Evolutionary conservation across 1,284 basidiomycete species (phyloP).

Genomic region (Abortiporus biennis): DNA sequence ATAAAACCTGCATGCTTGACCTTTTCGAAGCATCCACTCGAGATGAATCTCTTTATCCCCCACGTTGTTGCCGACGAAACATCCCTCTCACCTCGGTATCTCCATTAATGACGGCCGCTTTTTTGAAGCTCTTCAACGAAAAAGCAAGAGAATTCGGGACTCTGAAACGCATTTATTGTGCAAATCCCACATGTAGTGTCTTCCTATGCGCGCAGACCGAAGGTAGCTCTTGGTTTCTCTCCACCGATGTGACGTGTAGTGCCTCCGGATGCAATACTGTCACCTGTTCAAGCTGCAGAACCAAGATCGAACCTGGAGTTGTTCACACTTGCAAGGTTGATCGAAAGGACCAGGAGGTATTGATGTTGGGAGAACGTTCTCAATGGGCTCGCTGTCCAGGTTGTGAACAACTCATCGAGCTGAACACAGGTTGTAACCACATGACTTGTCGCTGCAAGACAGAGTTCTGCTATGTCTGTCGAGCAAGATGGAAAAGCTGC

Average conservation of each 20-base stretch:
- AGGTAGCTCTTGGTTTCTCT: constrained; percentile 9
- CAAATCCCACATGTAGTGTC: constrained; percentile 29
- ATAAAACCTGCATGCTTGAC: constrained; percentile 29
- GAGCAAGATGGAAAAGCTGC: constrained; percentile 35
- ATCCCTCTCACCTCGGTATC: constrained; percentile 26
- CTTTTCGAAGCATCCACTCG: constrained; percentile 31
- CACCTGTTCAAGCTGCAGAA: constrained; percentile 32
- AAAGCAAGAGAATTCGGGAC: constrained; percentile 31
- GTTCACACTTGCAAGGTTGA: constrained; percentile 23
- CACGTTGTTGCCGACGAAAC: constrained; percentile 33
- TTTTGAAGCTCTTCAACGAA: constrained; percentile 21
- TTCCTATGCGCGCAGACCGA: constrained; percentile 33
- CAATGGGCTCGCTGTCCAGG: constrained; percentile 40
- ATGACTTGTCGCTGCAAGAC: constrained; percentile 41
- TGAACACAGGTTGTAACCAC: constrained; percentile 35
- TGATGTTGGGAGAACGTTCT: constrained; percentile 24
- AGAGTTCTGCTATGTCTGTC: constrained; percentile 41
- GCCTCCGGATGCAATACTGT: constrained; percentile 20
- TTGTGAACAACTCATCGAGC: constrained; percentile 36
- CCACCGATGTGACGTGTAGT: constrained; percentile 15
- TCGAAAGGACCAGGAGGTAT: constrained; percentile 21
- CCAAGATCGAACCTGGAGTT: constrained; percentile 14
- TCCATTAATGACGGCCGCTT: constrained; percentile 20
- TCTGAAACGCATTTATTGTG: constrained; percentile 37
- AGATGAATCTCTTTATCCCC: constrained; percentile 39